Conservation (phyloP, 1,284 basidiomycete genomes). For the Coriolopsis trogii region DNA sequence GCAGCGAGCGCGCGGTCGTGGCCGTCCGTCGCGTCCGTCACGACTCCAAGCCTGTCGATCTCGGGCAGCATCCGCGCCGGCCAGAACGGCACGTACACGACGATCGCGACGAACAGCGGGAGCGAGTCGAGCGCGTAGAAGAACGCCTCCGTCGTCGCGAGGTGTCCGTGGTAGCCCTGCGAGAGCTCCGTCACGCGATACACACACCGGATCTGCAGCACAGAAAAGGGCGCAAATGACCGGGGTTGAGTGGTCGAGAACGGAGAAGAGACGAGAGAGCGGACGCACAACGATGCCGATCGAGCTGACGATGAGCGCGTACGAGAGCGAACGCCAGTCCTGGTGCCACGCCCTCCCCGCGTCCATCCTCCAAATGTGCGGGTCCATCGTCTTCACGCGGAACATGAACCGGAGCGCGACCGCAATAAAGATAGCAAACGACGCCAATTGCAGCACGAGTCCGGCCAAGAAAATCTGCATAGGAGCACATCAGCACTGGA, state of each 20-base stretch:
- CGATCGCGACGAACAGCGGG: conserved; percentile 63
- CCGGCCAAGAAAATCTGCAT: conserved; percentile 66
- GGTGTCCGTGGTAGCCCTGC: conserved; percentile 62
- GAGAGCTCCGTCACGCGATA: conserved; percentile 71
- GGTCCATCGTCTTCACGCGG: conserved; percentile 49
- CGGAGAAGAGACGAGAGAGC: neutral
- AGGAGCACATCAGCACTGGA: neutral
- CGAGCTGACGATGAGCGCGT: conserved; percentile 60
- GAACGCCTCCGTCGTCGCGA: conserved; percentile 54
- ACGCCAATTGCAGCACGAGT: conserved; percentile 62
- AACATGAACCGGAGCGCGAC: conserved; percentile 63
- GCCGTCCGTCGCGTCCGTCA: too few relatives aligned
- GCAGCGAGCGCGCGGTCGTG: neutral
- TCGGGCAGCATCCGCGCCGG: conserved; percentile 55
- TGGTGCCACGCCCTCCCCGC: conserved; percentile 47
- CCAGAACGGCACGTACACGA: conserved; percentile 60
- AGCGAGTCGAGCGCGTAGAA: conserved; percentile 74
- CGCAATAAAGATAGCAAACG: conserved; percentile 62
- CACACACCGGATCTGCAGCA: conserved; percentile 61
- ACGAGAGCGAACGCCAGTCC: conserved; percentile 64
- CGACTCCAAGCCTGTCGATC: conserved; percentile 14
- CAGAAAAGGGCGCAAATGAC: neutral
- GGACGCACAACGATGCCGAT: conserved; percentile 56
- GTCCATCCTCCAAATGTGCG: conserved; percentile 49
- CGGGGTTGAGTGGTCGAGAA: neutral